Evolutionary conservation across 176 grass and related monocot genomes (phyloP).

Genomic region (Bonia amplexicaulis): DNA sequence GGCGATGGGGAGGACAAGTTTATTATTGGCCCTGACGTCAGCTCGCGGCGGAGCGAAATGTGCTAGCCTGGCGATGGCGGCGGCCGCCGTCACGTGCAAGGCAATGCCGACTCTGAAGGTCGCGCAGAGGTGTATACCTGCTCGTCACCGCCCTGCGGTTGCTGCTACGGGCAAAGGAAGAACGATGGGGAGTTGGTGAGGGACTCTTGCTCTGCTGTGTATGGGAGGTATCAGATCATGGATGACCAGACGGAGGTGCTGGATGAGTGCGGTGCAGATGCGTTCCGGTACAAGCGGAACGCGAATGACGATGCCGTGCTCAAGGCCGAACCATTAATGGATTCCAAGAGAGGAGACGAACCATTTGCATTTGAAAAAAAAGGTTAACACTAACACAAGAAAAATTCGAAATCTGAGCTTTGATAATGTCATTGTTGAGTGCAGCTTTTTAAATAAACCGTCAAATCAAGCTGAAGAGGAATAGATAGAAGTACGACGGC

Average conservation of each 20-base stretch:
- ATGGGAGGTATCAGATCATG: conserved; percentile 81
- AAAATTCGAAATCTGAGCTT: too few species aligned
- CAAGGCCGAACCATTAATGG: conserved; percentile 16
- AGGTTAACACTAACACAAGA: too few species aligned
- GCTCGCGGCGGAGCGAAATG: conserved; percentile 2
- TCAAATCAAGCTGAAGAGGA: too few species aligned
- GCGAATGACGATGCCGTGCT: conserved; percentile 26
- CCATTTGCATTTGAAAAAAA: too few species aligned
- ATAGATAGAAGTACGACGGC: too few species aligned
- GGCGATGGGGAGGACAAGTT: conserved; percentile 76
- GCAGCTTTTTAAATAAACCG: too few species aligned
- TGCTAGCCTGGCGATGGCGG: neutral
- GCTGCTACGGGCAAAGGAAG: conserved; percentile 33
- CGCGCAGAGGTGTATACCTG: conserved; percentile 31
- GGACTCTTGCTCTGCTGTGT: conserved; percentile 50
- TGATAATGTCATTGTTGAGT: too few species aligned
- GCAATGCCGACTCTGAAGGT: neutral
- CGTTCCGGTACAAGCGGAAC: conserved; percentile 22
- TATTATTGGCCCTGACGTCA: conserved; percentile 32
- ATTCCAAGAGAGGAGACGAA: conserved; percentile 28
- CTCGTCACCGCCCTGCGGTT: conserved; percentile 40
- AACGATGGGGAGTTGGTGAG: conserved; percentile 24
- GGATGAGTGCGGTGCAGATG: conserved; percentile 54
- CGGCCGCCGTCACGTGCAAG: neutral
- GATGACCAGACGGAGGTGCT: conserved; percentile 76